These are phyloP conservation scores for Termitomyces sp. DNA, from an alignment of 768 basidiomycete species.

Conservation along the genomic window DNA sequence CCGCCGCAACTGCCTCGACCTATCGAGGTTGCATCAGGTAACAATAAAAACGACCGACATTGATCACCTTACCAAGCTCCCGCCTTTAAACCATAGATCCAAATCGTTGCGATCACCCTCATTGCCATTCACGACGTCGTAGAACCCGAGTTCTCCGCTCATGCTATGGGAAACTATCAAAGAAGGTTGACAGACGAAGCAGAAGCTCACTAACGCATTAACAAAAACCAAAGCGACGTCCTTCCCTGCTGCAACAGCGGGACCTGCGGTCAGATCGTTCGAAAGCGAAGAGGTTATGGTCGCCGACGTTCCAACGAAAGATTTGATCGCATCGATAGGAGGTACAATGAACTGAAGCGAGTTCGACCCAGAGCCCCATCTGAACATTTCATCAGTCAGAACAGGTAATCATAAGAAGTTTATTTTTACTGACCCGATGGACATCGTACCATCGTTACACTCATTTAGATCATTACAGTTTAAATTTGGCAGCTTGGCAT, in stretches of 20 bases:
- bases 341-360: slow-evolving; percentile 38
- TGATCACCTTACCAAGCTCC: slow-evolving; percentile 30
- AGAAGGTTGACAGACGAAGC: neutral
- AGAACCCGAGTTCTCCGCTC: slow-evolving; percentile 49
- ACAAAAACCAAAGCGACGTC: slow-evolving; percentile 59
- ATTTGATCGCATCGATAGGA: slow-evolving; percentile 38
- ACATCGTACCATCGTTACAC: slow-evolving; percentile 55
- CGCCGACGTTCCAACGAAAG: slow-evolving; percentile 31
- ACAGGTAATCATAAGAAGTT: slow-evolving; percentile 13
- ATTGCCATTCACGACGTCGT: slow-evolving; percentile 58
- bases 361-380: slow-evolving; percentile 49
- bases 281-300: slow-evolving; percentile 36
- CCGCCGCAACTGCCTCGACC: slow-evolving; percentile 54
- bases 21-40: slow-evolving; percentile 16
- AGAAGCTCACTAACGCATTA: slow-evolving; percentile 37
- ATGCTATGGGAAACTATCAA: slow-evolving; percentile 25
- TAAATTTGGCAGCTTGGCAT: slow-evolving; percentile 44
- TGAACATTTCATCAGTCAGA: slow-evolving; percentile 10
- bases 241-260: slow-evolving; percentile 35
- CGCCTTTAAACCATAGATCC: slow-evolving; percentile 51
- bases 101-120: slow-evolving; percentile 55
- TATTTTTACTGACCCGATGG: slow-evolving; percentile 42
- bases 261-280: slow-evolving; percentile 34
- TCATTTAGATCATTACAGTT: slow-evolving; percentile 43
- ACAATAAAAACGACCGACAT: slow-evolving; percentile 14